Evolutionary conservation across 2,329 filamentous ascomycete species (phyloP), one percentile per base, ranked within the genome.

Genomic region (Apiospora marii): DNA sequence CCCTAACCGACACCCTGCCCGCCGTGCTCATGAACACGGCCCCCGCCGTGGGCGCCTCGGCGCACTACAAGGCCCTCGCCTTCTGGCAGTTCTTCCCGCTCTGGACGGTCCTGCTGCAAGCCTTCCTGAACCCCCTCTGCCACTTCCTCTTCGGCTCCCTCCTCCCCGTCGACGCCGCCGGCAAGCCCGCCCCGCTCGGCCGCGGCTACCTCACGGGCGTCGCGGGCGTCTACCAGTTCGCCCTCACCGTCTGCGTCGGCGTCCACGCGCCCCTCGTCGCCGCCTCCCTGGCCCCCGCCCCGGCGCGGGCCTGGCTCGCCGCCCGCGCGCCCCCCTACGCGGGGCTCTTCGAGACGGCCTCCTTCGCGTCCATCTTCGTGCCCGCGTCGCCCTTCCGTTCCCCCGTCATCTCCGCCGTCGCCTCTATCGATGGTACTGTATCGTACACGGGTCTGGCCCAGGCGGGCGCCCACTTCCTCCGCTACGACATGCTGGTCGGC

Each of bases 401-500:
- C 8, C 79, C 77, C 24, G 70, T 71, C n/a, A 64, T 77, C 27
- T 30, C 27, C 13, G 76, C 75, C 67, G 73, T 76, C 16, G 77
- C 37, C 37, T 41, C 37, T 41, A 64, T n/a, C 24, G 73, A 76
- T 14, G 58, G 76, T 16, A 48, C 77, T 16, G 8, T 74, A 74
- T n/a, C n/a, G 0, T 27, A 27, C 49, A 14, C 49, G 10, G 49
- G n/a, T n/a, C n/a, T 27, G 8, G 49, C n/a, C 1, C 22, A 49
- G 46, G 46, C 46, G 19, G 46, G 5, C 22, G 72, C 74, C 69
- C 73, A 80, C 67, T 80, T 81, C 73, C 74, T 80, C 68, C 78
- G 78, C 44, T 81, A 78, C 73, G 79, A 81, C 72, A 61, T 80
- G 61, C 79, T 78, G 73, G 73, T 78, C 44, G 79, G 77, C 68